A percentile compares a stretch with the other conserved stretches of the same genome.
phyloP scores from a whole-genome alignment of 768 basidiomycete species.

The Leccinum subtestaceum region DNA sequence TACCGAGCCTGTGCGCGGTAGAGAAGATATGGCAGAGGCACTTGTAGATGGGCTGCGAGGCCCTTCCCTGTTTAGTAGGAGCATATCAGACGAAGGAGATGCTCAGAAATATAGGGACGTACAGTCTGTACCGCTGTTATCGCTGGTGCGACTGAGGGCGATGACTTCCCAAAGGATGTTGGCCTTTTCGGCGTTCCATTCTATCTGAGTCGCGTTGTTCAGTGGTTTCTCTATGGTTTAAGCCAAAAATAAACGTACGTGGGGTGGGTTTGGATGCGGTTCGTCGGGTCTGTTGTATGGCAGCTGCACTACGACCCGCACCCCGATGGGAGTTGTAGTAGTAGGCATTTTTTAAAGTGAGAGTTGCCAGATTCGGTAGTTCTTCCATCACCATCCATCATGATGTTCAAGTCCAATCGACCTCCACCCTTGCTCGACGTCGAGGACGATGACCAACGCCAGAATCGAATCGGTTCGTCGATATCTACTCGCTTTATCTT shows the following conservation, averaged over 20 bases:
- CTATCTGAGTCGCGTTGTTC: constrained; percentile 50
- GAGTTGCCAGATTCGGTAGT: constrained; percentile 7
- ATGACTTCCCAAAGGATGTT: constrained; percentile 87
- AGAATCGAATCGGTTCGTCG: constrained; percentile 39
- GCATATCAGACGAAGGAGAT: not conserved
- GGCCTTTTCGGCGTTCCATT: constrained; percentile 84
- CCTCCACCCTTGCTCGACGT: constrained; percentile 37
- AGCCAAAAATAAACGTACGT: constrained; percentile 44
- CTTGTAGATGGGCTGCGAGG: constrained; percentile 73
- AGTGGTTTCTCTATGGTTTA: not conserved
- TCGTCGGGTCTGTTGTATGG: constrained; percentile 78
- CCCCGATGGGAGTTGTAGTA: constrained; percentile 26
- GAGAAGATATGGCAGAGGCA: constrained; percentile 80
- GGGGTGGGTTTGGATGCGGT: constrained; percentile 61
- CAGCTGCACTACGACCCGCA: constrained; percentile 76
- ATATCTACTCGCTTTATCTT: not conserved
- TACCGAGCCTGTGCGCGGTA: constrained; percentile 82
- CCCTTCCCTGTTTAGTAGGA: constrained; percentile 63
- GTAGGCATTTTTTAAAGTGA: constrained; percentile 2
- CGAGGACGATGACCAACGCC: constrained; percentile 47
- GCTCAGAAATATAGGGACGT: constrained; percentile 30
- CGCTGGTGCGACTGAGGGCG: constrained; percentile 68
- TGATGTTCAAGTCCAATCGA: constrained; percentile 16
- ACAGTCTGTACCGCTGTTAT: constrained; percentile 80
- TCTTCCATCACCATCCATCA: not conserved